Base-by-base conservation (phyloP, 192 early-diverging fungal species). In the Pilobolus umbonatus region DNA sequence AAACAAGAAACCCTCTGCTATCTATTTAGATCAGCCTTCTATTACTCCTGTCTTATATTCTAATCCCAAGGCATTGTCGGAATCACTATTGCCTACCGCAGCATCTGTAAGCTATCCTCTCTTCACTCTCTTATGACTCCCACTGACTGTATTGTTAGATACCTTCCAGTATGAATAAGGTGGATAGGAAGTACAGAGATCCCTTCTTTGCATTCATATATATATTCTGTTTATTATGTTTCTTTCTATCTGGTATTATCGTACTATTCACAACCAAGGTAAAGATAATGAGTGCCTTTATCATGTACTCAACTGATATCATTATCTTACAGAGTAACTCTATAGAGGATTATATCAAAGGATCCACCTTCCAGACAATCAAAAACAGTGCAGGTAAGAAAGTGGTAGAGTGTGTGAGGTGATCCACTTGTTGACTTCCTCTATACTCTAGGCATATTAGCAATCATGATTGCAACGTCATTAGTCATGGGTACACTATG, bases 221-320 rank as follows among this genome's bases (percentile, higher is more conserved):
- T 56, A 26, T 68, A 14, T 12, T 72, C 5, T 56, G 65, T 21
- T 10, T 79, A 5, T 47, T 55, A 9, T 40, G 61, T 4, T 77
- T 73, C 32, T 12, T 73, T 21, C 50, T 75, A 32, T 69, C 72
- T 29, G 80, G 77, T 4, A 48, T 77, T 17, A 50, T 79, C 5
- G 44, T 77, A 22, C 48, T 82, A 19, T 77, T 79, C 46, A 77
- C 75, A 11, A 79, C 80, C 6, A 77, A 68, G 38, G 80, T 79
- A 79, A 75, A 68, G 17, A 26, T 12, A 24, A 30, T 39, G 31
- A 31, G 10, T 32, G 7, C 10, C 7, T 15, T 40, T 34, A 4
- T 38, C 28, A 29, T 28, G 10, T 39, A 39, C 30, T 31, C 0
- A 30, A 4, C 14, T 32, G 36, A 30, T 54, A n/a, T 29, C 30